Evolutionary conservation across 2,329 filamentous ascomycete species (phyloP).

Genomic region (Cercospora sp.): DNA sequence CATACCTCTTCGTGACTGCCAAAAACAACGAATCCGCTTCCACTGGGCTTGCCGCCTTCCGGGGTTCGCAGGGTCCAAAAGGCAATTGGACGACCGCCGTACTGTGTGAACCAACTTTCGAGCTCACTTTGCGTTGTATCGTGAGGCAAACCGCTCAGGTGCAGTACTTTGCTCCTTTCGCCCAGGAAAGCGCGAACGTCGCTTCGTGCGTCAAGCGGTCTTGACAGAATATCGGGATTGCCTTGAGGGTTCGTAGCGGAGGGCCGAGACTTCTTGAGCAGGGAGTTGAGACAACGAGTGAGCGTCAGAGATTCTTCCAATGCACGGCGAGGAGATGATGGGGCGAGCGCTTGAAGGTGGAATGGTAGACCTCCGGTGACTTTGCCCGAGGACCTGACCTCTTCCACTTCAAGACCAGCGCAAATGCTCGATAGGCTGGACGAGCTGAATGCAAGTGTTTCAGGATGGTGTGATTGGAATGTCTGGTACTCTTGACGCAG

Average conservation of each 20-base stretch:
- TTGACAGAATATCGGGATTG: conserved; percentile 89
- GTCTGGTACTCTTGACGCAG: conserved; percentile 95
- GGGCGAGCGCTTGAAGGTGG: conserved; percentile 92
- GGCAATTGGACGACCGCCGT: conserved; percentile 93
- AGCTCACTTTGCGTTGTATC: conserved; percentile 98
- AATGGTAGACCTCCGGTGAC: conserved; percentile 99
- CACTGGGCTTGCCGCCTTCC: conserved; percentile 99
- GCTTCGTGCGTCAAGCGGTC: conserved; percentile 93
- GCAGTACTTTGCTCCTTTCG: conserved; percentile 95
- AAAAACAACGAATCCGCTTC: conserved; percentile 96
- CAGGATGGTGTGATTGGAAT: conserved; percentile 97
- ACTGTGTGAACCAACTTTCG: conserved; percentile 99
- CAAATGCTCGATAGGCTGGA: conserved; percentile 97
- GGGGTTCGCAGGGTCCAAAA: conserved; percentile 98
- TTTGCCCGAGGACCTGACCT: conserved; percentile 92
- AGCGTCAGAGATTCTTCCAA: conserved; percentile 98
- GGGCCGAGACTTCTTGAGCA: conserved; percentile 95
- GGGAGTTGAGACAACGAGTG: conserved; percentile 83
- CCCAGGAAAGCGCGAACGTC: conserved; percentile 95
- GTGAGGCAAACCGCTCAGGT: conserved; percentile 95
- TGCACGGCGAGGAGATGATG: conserved; percentile 89
- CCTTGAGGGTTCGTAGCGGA: conserved; percentile 63
- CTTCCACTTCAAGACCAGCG: conserved; percentile 95
- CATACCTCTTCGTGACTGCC: conserved; percentile 97
- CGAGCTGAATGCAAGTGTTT: conserved; percentile 93